Base-by-base conservation (phyloP, 805 yeast genomes). In the Cyberlindnera meyerae region DNA sequence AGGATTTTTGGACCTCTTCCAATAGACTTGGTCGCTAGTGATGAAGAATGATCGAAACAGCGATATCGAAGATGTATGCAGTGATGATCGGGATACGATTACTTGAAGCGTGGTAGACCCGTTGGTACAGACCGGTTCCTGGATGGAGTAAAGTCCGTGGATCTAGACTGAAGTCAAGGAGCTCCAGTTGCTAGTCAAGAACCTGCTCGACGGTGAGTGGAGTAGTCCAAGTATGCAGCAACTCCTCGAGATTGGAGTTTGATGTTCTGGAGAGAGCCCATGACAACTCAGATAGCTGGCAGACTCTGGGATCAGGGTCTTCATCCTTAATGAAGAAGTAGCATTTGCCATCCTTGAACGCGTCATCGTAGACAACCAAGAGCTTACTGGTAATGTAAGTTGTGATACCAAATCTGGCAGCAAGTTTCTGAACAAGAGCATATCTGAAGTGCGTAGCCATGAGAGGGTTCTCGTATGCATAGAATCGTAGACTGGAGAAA, bases 381-480 rank as follows among this genome's bases (percentile, higher is more conserved):
- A 43, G 43, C 2, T 39, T 17, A 3, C 32, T 5, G 4, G 35
- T 33, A 12, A 40, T 17, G 9, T 20, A 11, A 13, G 43, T 29
- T 12, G 33, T 27, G 29, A 44, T 27, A 24, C 21, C 20, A 21
- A 45, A 41, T 7, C 14, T 8, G 0, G 37, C 6, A 1, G 45
- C 49, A 14, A 47, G 8, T 25, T 41, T 42, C 27, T 43, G 43
- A 5, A 46, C 29, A 8, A 41, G 37, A 11, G 44, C 39, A 11
- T 27, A 34, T 12, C 37, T 36, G 27, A 34, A 25, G 2, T 24
- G 12, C 6, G 33, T 29, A 12, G 2, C 45, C 47, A 17, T 36
- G 33, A 11, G 34, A n/a, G n/a, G n/a, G n/a, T n/a, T 31, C 24
- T 48, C 52, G 5, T 48, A 48, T 15, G 45, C 40, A 21, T 48